Conservation (phyloP, 2,329 filamentous ascomycete species). For the Sporothrix globosa region DNA sequence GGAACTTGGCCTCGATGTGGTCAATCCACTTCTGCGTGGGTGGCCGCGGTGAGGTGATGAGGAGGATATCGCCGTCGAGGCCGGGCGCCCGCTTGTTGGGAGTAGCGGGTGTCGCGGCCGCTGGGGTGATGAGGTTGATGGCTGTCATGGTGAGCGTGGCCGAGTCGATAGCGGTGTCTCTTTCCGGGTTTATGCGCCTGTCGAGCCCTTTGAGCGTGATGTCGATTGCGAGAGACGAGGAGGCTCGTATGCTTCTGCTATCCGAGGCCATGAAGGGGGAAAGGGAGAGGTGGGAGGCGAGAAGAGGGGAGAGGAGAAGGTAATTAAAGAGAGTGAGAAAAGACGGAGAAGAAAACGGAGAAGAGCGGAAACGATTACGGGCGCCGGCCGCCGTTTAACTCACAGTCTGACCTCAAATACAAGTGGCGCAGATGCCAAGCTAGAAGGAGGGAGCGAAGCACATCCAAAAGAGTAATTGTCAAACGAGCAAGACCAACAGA, state of each 20-base stretch:
- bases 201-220: conserved; percentile 18
- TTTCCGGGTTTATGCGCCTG: conserved; percentile 12
- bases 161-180: not conserved
- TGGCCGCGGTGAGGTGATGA: conserved; percentile 46
- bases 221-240: conserved; percentile 27
- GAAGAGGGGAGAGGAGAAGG: not conserved
- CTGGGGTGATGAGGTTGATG: not conserved
- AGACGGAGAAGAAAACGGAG: conserved; percentile 6
- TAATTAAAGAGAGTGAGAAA: not conserved
- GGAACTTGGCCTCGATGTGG: conserved; percentile 47
- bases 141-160: conserved; percentile 29
- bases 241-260: conserved; percentile 9
- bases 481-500: not conserved
- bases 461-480: not conserved
- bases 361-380: not conserved
- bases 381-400: conserved; percentile 11
- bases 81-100: conserved; percentile 37
- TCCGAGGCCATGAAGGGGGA: conserved; percentile 11
- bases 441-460: conserved; percentile 1
- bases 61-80: conserved; percentile 53
- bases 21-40: conserved; percentile 45
- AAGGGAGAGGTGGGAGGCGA: not conserved
- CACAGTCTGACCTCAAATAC: conserved; percentile 3
- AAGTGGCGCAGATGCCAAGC: not conserved
- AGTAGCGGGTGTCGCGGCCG: conserved; percentile 6